Percentiles rank a stretch among this genome's conserved stretches.
These are phyloP conservation scores for Penicillium manginii DNA, from an alignment of 495 filamentous ascomycete genomes.

Conservation along the genomic window DNA sequence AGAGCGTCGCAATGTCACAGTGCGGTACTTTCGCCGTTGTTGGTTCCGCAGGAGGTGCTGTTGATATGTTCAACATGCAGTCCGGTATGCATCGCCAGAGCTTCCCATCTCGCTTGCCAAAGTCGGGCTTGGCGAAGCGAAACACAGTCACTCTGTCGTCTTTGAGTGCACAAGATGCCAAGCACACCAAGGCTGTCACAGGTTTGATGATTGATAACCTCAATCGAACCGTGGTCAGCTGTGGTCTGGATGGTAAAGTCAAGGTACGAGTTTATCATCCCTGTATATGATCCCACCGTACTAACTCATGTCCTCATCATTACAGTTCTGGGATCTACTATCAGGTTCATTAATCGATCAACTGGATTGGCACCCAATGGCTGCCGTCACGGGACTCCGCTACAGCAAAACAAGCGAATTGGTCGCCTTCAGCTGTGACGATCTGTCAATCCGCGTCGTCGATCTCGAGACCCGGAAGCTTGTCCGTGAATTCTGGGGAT, in stretches of 20 bases:
- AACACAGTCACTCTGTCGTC: constrained; percentile 22
- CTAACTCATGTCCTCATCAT: constrained; percentile 13
- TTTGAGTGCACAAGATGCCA: constrained; percentile 45
- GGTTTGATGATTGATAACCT: constrained; percentile 83
- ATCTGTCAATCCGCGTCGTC: constrained; percentile 83
- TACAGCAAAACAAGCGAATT: constrained; percentile 83
- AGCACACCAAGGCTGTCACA: constrained; percentile 81
- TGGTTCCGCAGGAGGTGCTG: constrained; percentile 76
- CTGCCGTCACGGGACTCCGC: constrained; percentile 72
- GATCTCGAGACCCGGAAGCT: constrained; percentile 89
- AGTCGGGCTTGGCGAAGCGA: constrained; percentile 43
- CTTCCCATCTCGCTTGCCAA: constrained; percentile 74
- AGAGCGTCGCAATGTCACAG: constrained; percentile 82
- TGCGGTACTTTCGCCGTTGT: constrained; percentile 96
- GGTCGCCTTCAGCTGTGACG: constrained; percentile 87
- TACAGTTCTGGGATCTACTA: constrained; percentile 86
- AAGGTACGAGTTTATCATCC: constrained; percentile 54
- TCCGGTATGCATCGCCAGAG: constrained; percentile 83
- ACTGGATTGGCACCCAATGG: constrained; percentile 83
- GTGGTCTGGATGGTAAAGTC: constrained; percentile 87
- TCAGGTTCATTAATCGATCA: constrained; percentile 78
- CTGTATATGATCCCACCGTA: not conserved
- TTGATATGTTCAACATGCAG: constrained; percentile 96
- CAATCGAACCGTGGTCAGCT: constrained; percentile 81
- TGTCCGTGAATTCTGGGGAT: constrained; percentile 92